Base-by-base conservation (phyloP, 2,329 filamentous ascomycete genomes). In the Epicoccum nigrum region DNA sequence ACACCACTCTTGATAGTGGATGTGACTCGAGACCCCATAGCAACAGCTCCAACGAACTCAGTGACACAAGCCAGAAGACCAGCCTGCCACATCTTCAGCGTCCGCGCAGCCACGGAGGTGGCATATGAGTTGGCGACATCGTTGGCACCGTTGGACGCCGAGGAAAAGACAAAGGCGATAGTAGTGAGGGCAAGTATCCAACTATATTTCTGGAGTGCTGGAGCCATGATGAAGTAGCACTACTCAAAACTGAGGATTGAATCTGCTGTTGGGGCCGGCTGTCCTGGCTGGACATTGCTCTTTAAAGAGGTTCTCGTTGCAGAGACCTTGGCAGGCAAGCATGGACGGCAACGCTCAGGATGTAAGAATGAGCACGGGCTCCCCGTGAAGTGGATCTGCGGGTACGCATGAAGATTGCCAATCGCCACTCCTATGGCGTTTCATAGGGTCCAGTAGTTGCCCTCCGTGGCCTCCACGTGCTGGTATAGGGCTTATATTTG, bases 1-100 rank as follows among this genome's bases (percentile, higher is more conserved):
- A 86, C 77, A 54, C 82, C 82, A 61, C 81, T 86, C 54, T 82
- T 80, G 66, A 86, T 86, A 7, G 84, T 86, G 45, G 83, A 81
- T 20, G 84, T 81, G 5, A 85, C 83, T 48, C 83, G 77, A 15
- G 76, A 68, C 35, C 81, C 81, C 38, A 82, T 71, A 33, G 75
- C 77, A 8, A 82, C 76, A 13, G 80, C 80, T 49, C 80, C 80
- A 7, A 79, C 64, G 58, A 83, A 78, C 62, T 83, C 80, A 15
- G 79, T 81, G 45, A 76, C 56, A 28, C 75, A 72, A 40, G 79
- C 74, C n/a, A 83, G 68, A 17, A 81, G 60, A 57, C 79, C 80
- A 60, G 74, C 80, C 62, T 81, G 78, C 47, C 74, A 72, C 78
- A 82, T 81, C 31, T 78, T 78, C 60, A 83, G 71, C 33, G 79